A percentile compares a stretch with the other conserved stretches of the same genome.
Evolutionary conservation across 2,329 filamentous ascomycete species (phyloP).

Genomic region (Sclerotinia trifoliorum): DNA sequence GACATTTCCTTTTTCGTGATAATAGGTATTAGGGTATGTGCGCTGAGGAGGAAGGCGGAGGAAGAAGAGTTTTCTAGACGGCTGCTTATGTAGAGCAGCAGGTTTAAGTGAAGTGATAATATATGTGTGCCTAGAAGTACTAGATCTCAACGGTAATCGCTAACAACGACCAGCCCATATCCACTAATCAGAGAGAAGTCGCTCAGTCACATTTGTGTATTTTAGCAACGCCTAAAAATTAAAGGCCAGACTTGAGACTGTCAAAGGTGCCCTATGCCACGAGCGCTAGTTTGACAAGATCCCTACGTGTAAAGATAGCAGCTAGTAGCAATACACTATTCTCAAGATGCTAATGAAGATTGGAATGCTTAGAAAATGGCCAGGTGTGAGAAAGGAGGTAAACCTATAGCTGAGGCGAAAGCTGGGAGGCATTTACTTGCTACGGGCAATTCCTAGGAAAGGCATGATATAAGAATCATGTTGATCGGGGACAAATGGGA

Average conservation of each 20-base stretch:
- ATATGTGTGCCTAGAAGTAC: not conserved
- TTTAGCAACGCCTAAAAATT: no score
- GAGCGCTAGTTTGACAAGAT: not conserved
- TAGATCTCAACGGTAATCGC: not conserved
- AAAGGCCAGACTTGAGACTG: not conserved
- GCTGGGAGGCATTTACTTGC: not conserved
- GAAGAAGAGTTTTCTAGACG: not conserved
- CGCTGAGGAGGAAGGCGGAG: no score
- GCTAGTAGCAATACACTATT: not conserved
- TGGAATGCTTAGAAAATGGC: no score
- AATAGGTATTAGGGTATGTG: not conserved
- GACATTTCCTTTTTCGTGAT: not conserved
- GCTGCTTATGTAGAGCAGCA: not conserved
- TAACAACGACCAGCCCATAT: not conserved
- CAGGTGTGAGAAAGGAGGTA: not conserved
- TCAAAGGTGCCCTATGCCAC: not conserved
- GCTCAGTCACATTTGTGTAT: not conserved
- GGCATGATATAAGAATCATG: no score
- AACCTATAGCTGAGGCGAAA: not conserved
- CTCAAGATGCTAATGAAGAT: not conserved
- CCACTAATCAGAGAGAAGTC: not conserved
- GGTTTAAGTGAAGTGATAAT: not conserved
- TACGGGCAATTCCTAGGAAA: not conserved
- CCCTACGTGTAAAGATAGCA: not conserved
- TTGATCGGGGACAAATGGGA: no score